These are phyloP conservation scores for Aspergillus sp. DNA, from an alignment of 2,329 filamentous ascomycete genomes.

Conservation along the genomic window DNA sequence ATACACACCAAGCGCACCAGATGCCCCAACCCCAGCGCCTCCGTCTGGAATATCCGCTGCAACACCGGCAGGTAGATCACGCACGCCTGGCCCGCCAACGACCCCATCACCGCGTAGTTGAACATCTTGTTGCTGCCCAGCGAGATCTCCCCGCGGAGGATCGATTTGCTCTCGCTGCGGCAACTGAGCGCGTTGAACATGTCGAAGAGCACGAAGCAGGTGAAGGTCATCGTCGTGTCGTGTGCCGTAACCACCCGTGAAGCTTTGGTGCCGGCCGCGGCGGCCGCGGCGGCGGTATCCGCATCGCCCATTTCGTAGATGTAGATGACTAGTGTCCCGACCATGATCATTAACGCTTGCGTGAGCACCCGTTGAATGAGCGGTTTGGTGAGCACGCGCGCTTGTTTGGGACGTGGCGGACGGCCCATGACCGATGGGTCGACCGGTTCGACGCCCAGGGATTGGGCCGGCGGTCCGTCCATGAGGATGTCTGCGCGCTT, in stretches of 20 bases:
- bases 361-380: slow-evolving; percentile 79
- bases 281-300: slow-evolving; percentile 22
- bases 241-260: slow-evolving; percentile 68
- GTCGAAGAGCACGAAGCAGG: slow-evolving; percentile 96
- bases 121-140: slow-evolving; percentile 86
- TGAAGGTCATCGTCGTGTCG: slow-evolving; percentile 99
- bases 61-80: slow-evolving; percentile 94
- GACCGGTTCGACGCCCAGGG: slow-evolving; percentile 88
- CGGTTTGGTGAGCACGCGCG: slow-evolving; percentile 78
- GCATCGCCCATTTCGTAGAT: slow-evolving; percentile 81
- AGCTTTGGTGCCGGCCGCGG: slow-evolving; percentile 20
- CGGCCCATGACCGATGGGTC: slow-evolving; percentile 90
- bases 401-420: slow-evolving; percentile 76
- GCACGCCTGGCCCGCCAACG: slow-evolving; percentile 72
- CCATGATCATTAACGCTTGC: slow-evolving; percentile 81
- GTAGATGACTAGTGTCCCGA: slow-evolving; percentile 86
- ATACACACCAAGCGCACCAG: slow-evolving; percentile 63
- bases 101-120: slow-evolving; percentile 87
- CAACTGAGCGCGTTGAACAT: slow-evolving; percentile 98
- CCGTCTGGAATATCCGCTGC: slow-evolving; percentile 92
- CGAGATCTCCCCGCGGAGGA: slow-evolving; percentile 76
- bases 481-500: slow-evolving; percentile 78
- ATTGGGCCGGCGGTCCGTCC: slow-evolving; percentile 96
- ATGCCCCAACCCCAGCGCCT: slow-evolving; percentile 68
- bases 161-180: slow-evolving; percentile 80